Conservation (phyloP, 257 asterid species). For the Gynochthodes officinalis region DNA sequence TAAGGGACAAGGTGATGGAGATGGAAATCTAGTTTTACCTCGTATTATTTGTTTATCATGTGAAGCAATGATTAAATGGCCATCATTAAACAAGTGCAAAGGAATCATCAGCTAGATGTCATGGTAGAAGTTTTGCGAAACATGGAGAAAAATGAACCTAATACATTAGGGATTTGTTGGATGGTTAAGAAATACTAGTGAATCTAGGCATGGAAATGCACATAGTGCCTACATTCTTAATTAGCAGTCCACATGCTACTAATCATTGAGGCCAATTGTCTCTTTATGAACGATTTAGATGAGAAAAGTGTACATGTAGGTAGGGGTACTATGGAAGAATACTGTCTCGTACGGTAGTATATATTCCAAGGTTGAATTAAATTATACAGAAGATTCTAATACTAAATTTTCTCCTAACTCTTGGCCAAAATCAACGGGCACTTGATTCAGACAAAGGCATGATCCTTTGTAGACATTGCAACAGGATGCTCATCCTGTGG, state of each 20-base stretch:
- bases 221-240: neutral
- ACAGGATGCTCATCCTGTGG: slow-evolving; percentile 15
- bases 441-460: neutral
- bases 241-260: slow-evolving; percentile 12
- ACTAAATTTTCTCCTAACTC: neutral
- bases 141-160: neutral
- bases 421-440: neutral
- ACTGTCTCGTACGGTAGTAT: neutral
- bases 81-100: neutral
- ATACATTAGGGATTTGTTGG: neutral
- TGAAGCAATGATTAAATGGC: neutral
- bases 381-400: slow-evolving; percentile 3
- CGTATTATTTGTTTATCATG: neutral
- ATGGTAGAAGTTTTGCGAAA: neutral
- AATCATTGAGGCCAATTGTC: slow-evolving; percentile 13
- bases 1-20: neutral
- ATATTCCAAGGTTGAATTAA: neutral
- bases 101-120: slow-evolving; percentile 1
- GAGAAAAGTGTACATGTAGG: neutral
- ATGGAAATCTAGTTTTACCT: slow-evolving; percentile 4
- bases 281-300: neutral
- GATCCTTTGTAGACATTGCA: slow-evolving; percentile 15
- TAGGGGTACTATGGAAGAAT: neutral
- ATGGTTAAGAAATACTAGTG: neutral
- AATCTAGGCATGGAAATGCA: slow-evolving; percentile 8